These are phyloP conservation scores for Trichoderma hamatum DNA, from an alignment of 2,329 filamentous ascomycete genomes.

Conservation along the genomic window DNA sequence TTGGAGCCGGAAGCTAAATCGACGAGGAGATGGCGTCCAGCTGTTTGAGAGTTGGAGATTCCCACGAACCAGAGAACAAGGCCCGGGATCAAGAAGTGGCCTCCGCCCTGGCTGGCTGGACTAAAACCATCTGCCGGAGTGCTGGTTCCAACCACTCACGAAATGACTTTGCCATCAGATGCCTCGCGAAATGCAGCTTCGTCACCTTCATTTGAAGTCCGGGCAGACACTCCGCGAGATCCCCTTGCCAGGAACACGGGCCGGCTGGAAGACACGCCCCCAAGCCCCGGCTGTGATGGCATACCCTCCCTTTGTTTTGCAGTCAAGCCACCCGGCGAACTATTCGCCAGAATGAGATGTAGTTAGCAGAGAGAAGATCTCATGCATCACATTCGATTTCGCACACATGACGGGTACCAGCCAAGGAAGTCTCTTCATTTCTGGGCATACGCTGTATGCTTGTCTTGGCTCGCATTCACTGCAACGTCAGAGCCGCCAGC, in stretches of 20 bases:
- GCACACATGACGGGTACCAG: conserved; percentile 4
- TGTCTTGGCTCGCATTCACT: conserved; percentile 19
- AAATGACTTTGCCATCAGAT: not conserved
- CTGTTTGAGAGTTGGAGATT: conserved; percentile 16
- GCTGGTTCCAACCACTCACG: conserved; percentile 14
- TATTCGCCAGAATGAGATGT: not conserved
- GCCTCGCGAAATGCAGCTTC: not conserved
- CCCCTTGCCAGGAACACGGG: conserved; percentile 15
- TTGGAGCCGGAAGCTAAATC: conserved; percentile 17
- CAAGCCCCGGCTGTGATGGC: not conserved
- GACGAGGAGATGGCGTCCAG: conserved; percentile 1
- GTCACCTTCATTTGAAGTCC: conserved; percentile 23
- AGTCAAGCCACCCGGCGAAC: not conserved
- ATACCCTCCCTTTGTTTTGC: not conserved
- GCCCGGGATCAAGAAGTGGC: conserved; percentile 21
- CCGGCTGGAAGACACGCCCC: not conserved
- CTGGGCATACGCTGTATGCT: conserved; percentile 9
- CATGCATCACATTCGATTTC: not conserved
- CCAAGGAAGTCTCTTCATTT: not conserved
- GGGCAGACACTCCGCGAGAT: not conserved
- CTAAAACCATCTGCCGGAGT: conserved; percentile 15
- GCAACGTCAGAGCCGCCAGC: conserved; percentile 11
- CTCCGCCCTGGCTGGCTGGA: conserved; percentile 14
- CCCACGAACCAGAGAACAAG: not conserved
- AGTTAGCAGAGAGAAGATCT: not conserved